phyloP scores from a whole-genome alignment of 345 rosid genomes.

The Brassica nigra region DNA sequence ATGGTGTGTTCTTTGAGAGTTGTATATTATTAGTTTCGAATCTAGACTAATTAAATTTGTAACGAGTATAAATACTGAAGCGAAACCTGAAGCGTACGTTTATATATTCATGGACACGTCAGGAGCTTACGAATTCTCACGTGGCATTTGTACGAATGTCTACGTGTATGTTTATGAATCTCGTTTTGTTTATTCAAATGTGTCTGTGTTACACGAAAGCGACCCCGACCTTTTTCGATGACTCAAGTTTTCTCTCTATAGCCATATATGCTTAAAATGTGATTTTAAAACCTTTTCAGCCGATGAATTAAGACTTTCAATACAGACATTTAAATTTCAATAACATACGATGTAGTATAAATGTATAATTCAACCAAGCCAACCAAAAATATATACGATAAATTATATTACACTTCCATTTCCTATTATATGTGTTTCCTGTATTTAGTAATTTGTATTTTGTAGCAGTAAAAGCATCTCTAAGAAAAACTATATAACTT shows the following conservation, averaged over 20 bases:
- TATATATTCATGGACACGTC: slow-evolving; percentile 31
- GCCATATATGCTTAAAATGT: not conserved
- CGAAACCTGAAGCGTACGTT: slow-evolving; percentile 6
- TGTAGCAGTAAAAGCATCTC: too few species aligned
- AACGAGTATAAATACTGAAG: not conserved
- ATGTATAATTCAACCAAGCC: not conserved
- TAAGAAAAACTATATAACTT: too few species aligned
- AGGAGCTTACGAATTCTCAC: slow-evolving; percentile 22
- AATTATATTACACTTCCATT: too few species aligned
- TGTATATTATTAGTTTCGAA: not conserved
- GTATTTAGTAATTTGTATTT: too few species aligned
- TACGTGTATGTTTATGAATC: slow-evolving; percentile 28
- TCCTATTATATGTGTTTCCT: too few species aligned
- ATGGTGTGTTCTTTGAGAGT: slow-evolving; percentile 27
- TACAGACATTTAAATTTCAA: not conserved
- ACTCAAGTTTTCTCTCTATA: slow-evolving; percentile 20
- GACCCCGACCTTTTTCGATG: slow-evolving; percentile 35
- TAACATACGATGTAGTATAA: not conserved
- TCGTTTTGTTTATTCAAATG: slow-evolving; percentile 22
- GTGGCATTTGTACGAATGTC: slow-evolving; percentile 29
- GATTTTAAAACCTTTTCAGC: not conserved
- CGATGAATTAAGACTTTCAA: not conserved
- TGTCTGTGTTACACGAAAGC: slow-evolving; percentile 33
- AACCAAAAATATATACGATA: not conserved
- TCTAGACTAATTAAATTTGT: not conserved